phyloP scores from a whole-genome alignment of 228 moss, liverwort and hornwort genomes.

The Sphagnum magellanicum region DNA sequence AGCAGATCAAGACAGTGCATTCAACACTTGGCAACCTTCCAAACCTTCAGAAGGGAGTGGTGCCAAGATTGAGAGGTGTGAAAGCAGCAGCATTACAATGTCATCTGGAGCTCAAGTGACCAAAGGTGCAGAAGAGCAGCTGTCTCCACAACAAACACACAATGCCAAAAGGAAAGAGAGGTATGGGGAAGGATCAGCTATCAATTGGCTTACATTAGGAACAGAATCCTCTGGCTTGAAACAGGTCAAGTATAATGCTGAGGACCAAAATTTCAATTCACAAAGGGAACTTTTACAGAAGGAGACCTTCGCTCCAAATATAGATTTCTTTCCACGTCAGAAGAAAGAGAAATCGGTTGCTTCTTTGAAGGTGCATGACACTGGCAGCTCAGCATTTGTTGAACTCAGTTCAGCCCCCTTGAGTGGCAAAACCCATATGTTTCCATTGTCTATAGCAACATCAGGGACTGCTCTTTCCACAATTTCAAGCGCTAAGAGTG shows the following conservation, averaged over 20 bases:
- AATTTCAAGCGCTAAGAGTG: conserved; percentile 22
- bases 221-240: conserved; percentile 22
- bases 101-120: conserved; percentile 11
- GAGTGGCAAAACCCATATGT: conserved; percentile 4
- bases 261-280: conserved; percentile 17
- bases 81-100: conserved; percentile 23
- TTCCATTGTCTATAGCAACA: conserved; percentile 28
- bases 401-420: too few species aligned
- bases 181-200: conserved; percentile 7
- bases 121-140: conserved; percentile 21
- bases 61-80: conserved; percentile 24
- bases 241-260: conserved; percentile 20
- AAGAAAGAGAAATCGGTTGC: too few species aligned
- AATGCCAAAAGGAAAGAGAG: conserved; percentile 23
- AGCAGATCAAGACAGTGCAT: conserved; percentile 17
- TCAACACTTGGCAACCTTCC: conserved; percentile 24
- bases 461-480: conserved; percentile 21
- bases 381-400: too few species aligned
- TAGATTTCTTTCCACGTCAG: not conserved
- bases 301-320: not conserved
- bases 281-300: not conserved
- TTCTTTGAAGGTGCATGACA: too few species aligned
- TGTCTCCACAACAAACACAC: conserved; percentile 18
- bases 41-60: conserved; percentile 11
- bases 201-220: conserved; percentile 48